Conservation (phyloP, 2,329 filamentous ascomycete species). For the Pseudogymnoascus sp. region DNA sequence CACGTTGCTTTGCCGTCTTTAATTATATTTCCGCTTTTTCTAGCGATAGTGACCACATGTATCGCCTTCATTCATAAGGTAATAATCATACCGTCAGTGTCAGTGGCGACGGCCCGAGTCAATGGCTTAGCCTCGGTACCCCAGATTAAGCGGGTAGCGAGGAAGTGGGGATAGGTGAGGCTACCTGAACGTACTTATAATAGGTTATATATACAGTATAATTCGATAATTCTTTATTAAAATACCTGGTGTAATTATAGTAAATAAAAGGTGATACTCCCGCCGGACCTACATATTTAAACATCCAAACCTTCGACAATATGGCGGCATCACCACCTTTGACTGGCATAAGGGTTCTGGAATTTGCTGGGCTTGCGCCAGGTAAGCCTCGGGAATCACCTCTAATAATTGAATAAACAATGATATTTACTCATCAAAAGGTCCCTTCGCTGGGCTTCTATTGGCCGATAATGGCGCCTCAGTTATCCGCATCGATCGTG, state of each 20-base stretch:
- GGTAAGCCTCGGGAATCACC: constrained; percentile 31
- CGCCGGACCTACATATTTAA: neutral
- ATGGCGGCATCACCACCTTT: constrained; percentile 36
- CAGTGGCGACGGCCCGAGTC: neutral
- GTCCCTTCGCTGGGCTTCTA: constrained; percentile 79
- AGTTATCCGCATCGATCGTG: constrained; percentile 76
- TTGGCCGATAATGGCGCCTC: constrained; percentile 83
- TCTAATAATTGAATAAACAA: constrained; percentile 3
- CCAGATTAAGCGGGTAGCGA: neutral
- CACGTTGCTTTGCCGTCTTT: neutral
- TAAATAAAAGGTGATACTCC: neutral
- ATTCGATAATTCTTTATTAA: neutral
- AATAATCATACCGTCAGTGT: neutral
- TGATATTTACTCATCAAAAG: constrained; percentile 35
- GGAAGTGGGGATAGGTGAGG: neutral
- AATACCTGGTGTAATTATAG: neutral
- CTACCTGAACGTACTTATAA: neutral
- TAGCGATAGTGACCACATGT: neutral
- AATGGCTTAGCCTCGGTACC: neutral
- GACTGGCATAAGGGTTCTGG: constrained; percentile 51
- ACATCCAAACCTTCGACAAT: neutral
- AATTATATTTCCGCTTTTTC: neutral
- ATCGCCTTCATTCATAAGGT: neutral
- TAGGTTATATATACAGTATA: neutral
- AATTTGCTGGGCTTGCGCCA: constrained; percentile 55